These are phyloP conservation scores for Ajuga reptans DNA, from an alignment of 305 asterid species.

Conservation along the genomic window DNA sequence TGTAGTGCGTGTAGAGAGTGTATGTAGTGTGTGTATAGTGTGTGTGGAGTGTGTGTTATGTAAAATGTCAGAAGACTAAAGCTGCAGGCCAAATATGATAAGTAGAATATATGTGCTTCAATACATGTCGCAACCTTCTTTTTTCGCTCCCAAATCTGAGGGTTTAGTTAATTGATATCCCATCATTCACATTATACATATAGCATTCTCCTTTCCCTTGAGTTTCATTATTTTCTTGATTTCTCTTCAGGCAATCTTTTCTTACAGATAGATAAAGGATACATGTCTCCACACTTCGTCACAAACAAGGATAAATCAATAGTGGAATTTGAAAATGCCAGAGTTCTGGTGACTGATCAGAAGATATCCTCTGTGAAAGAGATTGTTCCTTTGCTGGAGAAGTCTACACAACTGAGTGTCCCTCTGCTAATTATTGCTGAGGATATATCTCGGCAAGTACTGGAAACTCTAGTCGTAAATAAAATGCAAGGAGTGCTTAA, in stretches of 20 bases:
- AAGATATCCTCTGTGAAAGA: slow-evolving; percentile 53
- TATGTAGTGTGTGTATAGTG: no score
- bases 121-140: neutral
- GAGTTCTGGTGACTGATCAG: slow-evolving; percentile 81
- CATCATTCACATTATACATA: slow-evolving; percentile 5
- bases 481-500: slow-evolving; percentile 64
- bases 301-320: slow-evolving; percentile 62
- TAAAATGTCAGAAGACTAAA: neutral
- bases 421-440: slow-evolving; percentile 86
- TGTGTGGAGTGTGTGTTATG: no score
- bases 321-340: slow-evolving; percentile 74
- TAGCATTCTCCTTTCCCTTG: slow-evolving; percentile 25
- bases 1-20: no score
- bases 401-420: slow-evolving; percentile 75
- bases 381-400: slow-evolving; percentile 83
- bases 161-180: neutral
- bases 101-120: neutral
- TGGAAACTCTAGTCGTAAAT: slow-evolving; percentile 69
- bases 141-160: neutral
- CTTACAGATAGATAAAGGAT: slow-evolving; percentile 95
- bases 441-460: slow-evolving; percentile 67
- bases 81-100: neutral
- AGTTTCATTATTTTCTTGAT: slow-evolving; percentile 50
- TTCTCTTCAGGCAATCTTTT: slow-evolving; percentile 76
- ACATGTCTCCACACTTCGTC: slow-evolving; percentile 79